Evolutionary conservation across 2,329 filamentous ascomycete species (phyloP).

Genomic region (Penicillium sp.): DNA sequence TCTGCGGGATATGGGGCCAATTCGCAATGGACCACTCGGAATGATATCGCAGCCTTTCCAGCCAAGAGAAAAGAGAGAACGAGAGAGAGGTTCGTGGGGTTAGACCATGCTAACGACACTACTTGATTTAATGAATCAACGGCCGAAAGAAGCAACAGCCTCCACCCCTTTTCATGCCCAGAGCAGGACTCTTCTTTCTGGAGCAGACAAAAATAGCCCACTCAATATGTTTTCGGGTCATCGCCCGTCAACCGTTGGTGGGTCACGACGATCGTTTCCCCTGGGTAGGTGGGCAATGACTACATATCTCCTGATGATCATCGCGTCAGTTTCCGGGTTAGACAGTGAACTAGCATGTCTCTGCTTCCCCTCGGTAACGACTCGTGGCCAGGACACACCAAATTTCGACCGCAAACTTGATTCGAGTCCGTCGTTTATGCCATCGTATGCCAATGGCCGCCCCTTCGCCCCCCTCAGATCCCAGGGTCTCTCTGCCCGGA

Average conservation of each 20-base stretch:
- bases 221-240: constrained; percentile 10
- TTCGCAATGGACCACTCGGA: constrained; percentile 18
- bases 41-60: constrained; percentile 2
- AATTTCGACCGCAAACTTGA: constrained; percentile 3
- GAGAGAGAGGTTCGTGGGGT: constrained; percentile 1
- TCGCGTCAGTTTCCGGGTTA: constrained; percentile 12
- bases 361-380: not conserved
- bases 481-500: not conserved
- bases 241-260: constrained; percentile 20
- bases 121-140: not conserved
- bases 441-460: not conserved
- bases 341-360: not conserved
- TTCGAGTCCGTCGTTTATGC: not conserved
- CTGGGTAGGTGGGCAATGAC: constrained; percentile 11
- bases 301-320: constrained; percentile 15
- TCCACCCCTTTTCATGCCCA: not conserved
- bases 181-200: not conserved
- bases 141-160: not conserved
- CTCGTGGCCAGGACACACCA: constrained; percentile 11
- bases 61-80: not conserved
- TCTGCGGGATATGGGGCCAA: constrained; percentile 4
- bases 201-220: constrained; percentile 12
- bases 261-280: constrained; percentile 19
- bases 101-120: not conserved
- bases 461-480: not conserved